Percentiles rank a stretch among this genome's conserved stretches.
Evolutionary conservation across 257 asterid genomes (phyloP).

Genomic region (Capsicum baccatum): DNA sequence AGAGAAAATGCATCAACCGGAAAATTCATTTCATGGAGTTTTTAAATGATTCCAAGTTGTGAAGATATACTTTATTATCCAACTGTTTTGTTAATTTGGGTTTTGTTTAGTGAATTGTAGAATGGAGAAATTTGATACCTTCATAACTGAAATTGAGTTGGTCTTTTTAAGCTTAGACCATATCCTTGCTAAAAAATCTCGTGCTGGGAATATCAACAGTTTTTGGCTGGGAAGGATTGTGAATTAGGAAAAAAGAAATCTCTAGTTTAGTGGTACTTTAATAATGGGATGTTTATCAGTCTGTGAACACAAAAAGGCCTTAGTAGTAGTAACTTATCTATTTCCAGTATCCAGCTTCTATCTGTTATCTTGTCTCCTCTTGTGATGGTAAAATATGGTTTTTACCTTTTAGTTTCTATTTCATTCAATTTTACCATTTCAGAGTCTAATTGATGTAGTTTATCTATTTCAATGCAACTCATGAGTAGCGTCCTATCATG

Average conservation of each 20-base stretch:
- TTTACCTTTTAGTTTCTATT: not conserved
- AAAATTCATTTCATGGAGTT: not conserved
- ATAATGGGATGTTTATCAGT: not conserved
- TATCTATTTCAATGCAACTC: not conserved
- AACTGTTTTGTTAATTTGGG: not conserved
- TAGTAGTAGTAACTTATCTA: not conserved
- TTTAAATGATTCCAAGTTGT: not conserved
- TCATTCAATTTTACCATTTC: not conserved
- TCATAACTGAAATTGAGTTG: not conserved
- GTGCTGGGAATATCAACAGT: not conserved
- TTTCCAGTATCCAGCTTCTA: not conserved
- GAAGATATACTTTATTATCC: slow-evolving; percentile 1
- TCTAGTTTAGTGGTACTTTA: not conserved
- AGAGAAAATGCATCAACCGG: not conserved
- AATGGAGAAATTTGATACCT: slow-evolving; percentile 2
- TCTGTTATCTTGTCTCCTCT: not conserved
- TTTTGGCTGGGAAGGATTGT: not conserved
- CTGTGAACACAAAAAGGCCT: not conserved
- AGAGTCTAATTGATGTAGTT: not conserved
- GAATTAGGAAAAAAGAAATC: not conserved
- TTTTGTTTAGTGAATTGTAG: not conserved
- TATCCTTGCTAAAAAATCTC: not conserved
- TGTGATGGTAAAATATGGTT: not conserved
- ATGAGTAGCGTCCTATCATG: not conserved
- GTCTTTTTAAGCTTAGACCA: slow-evolving; percentile 3